These are phyloP conservation scores for Asterophora parasitica DNA, from an alignment of 768 basidiomycete genomes.

Conservation along the genomic window DNA sequence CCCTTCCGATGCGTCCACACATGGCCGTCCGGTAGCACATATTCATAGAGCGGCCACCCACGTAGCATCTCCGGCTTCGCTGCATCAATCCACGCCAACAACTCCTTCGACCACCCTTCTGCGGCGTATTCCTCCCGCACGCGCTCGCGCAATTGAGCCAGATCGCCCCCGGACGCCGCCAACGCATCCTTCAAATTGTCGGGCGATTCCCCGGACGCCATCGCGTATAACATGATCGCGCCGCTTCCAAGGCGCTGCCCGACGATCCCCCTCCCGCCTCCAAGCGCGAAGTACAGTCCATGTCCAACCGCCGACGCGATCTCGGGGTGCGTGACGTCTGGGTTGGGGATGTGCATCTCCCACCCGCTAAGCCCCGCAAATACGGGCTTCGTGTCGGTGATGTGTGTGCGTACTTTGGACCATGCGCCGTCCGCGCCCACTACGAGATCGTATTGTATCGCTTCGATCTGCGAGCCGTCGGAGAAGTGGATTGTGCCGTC, in stretches of 20 bases:
- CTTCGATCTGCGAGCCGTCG: slow-evolving; percentile 10
- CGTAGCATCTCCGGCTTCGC: slow-evolving; percentile 9
- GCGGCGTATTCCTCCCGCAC: slow-evolving; percentile 7
- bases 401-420: slow-evolving; percentile 30
- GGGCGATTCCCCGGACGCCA: neutral
- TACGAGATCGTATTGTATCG: slow-evolving; percentile 18
- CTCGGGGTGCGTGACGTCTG: slow-evolving; percentile 17
- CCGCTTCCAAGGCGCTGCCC: slow-evolving; percentile 12
- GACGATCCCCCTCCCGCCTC: slow-evolving; percentile 1
- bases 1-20: slow-evolving; percentile 7
- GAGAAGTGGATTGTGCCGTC: slow-evolving; percentile 9
- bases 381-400: slow-evolving; percentile 24
- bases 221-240: slow-evolving; percentile 12
- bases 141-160: neutral
- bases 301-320: slow-evolving; percentile 22
- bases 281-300: slow-evolving; percentile 22
- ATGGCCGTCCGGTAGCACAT: slow-evolving; percentile 12
- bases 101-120: slow-evolving; percentile 7
- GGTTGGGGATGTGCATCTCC: slow-evolving; percentile 13
- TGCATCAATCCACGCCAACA: slow-evolving; percentile 6
- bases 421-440: slow-evolving; percentile 32
- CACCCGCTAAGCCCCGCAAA: slow-evolving; percentile 27
- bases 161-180: slow-evolving; percentile 3
- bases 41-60: slow-evolving; percentile 14
- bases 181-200: slow-evolving; percentile 2